Evolutionary conservation across 2,329 filamentous ascomycete species (phyloP).

Genomic region (Trichoderma lentiforme): DNA sequence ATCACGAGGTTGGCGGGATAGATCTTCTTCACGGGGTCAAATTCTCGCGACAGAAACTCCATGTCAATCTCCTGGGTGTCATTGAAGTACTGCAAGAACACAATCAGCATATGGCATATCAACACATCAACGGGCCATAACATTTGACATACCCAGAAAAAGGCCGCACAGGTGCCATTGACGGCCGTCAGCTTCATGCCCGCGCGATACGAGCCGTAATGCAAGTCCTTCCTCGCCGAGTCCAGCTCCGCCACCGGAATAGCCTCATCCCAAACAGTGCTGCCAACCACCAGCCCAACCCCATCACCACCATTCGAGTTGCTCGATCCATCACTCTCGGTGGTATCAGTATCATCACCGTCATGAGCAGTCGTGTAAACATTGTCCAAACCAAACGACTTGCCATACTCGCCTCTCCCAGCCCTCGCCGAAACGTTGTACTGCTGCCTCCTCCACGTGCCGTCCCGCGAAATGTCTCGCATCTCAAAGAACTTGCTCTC

Average conservation of each 20-base stretch:
- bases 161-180: slow-evolving; percentile 69
- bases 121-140: neutral
- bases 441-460: slow-evolving; percentile 63
- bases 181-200: slow-evolving; percentile 61
- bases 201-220: slow-evolving; percentile 68
- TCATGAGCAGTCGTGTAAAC: slow-evolving; percentile 35
- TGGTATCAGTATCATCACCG: slow-evolving; percentile 38
- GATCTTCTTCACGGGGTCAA: slow-evolving; percentile 45
- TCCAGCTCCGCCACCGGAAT: slow-evolving; percentile 64
- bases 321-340: neutral
- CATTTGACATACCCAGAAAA: slow-evolving; percentile 64
- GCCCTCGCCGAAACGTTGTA: slow-evolving; percentile 61
- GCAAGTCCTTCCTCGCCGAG: slow-evolving; percentile 56
- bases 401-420: slow-evolving; percentile 63
- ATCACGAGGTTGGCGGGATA: slow-evolving; percentile 72
- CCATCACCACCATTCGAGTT: neutral
- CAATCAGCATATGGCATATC: neutral
- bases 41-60: slow-evolving; percentile 70
- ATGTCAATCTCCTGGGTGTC: slow-evolving; percentile 79
- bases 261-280: slow-evolving; percentile 44
- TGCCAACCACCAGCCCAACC: slow-evolving; percentile 55
- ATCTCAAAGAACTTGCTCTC: slow-evolving; percentile 69
- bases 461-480: slow-evolving; percentile 44
- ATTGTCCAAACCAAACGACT: slow-evolving; percentile 57
- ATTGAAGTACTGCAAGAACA: slow-evolving; percentile 62